phyloP scores from a whole-genome alignment of 306 rosid species.

The Inga leiocalycina region DNA sequence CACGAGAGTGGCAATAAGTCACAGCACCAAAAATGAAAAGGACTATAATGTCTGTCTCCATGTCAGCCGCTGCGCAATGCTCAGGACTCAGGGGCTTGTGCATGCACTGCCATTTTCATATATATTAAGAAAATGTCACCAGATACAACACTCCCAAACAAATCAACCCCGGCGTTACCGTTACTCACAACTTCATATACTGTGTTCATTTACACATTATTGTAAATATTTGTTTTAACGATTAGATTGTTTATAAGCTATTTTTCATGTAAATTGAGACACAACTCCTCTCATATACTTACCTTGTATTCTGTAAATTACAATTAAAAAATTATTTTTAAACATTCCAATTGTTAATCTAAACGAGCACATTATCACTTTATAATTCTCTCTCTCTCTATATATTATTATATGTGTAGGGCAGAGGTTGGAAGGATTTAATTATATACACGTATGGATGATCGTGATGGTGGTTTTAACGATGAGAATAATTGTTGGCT shows the following conservation, averaged over 20 bases:
- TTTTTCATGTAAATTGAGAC: too few relatives aligned
- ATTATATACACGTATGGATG: not conserved
- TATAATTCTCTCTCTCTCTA: not conserved
- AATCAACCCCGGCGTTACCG: not conserved
- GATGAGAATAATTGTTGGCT: not conserved
- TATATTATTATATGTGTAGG: not conserved
- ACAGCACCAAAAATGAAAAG: constrained; percentile 51
- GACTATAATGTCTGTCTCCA: constrained; percentile 73
- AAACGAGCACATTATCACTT: not conserved
- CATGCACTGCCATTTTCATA: not conserved
- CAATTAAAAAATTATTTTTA: too few relatives aligned
- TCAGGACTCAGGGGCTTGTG: not conserved
- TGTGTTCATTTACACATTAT: not conserved
- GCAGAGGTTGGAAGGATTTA: too few relatives aligned
- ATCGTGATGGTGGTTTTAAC: not conserved
- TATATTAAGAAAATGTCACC: not conserved
- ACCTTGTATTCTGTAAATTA: too few relatives aligned
- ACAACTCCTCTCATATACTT: too few relatives aligned
- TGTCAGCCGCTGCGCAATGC: constrained; percentile 78
- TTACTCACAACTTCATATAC: not conserved
- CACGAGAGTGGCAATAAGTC: constrained; percentile 79
- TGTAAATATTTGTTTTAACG: too few relatives aligned
- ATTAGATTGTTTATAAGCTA: too few relatives aligned
- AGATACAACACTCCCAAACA: not conserved
- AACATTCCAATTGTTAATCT: too few relatives aligned